Evolutionary conservation across 2,329 filamentous ascomycete species (phyloP), one percentile per base, ranked within the genome.

Genomic region (Nemania sp.): DNA sequence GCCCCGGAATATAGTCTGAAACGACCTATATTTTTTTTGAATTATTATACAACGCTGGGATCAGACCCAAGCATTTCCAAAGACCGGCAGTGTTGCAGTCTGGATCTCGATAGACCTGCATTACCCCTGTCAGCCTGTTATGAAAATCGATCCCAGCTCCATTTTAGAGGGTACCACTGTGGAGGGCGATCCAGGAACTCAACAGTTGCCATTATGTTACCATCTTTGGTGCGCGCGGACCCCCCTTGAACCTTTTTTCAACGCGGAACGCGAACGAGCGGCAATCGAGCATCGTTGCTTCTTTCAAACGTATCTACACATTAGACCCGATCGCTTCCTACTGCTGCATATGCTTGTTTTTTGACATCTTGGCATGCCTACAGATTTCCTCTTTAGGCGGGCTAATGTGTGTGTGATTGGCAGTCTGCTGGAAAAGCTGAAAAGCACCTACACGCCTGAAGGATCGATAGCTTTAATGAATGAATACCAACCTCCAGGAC

Each of bases 191-290:
- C 20, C 29, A 15, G 27, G 52, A 13, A 1, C 41, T n/a, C 26
- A 1, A 29, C 56, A 51, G 52, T 63, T 56, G 52, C 61, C 32
- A 62, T 62, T 54, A 27, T 62, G 59, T 62, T 62, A 38, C 53
- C 59, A 62, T 62, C 51, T 26, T 62, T 55, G 26, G 24, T 35
- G 20, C n/a, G n/a, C 26, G 49, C 22, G 24, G 7, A n/a, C 18
- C 10, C 20, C 11, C 49, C n/a, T 5, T 54, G 35, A 35, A 55
- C 38, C 15, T 45, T n/a, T 53, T 47, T 41, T 29, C 57, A 62
- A 18, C 22, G 49, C 59, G 32, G 47, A 32, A 18, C 47, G 18
- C 15, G 15, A n/a, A 18, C 41, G 41, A 15, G 41, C 13, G 11
- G 45, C 20, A 32, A 32, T 32, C 49, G 22, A 54, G 22, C 18